Percentiles rank a stretch among this genome's conserved stretches.
These are phyloP conservation scores for Yamadazyma atmosphaerica DNA, from an alignment of 1,139 yeast species.

Conservation along the genomic window DNA sequence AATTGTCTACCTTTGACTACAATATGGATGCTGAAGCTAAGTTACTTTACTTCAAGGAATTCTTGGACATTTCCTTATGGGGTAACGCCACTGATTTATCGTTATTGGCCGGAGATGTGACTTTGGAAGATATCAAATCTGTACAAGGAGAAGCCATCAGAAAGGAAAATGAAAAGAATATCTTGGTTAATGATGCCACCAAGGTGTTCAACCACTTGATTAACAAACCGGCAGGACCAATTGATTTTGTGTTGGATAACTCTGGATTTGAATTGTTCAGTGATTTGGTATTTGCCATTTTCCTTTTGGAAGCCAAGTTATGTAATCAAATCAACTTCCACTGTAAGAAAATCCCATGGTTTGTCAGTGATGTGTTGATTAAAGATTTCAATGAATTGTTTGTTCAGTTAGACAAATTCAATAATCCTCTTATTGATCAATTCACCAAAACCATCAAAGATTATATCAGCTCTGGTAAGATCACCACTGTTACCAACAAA, in stretches of 20 bases:
- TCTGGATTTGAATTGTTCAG: conserved; percentile 95
- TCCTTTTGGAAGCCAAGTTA: conserved; percentile 70
- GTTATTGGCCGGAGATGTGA: conserved; percentile 75
- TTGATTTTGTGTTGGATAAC: conserved; percentile 90
- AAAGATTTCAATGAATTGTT: conserved; percentile 69
- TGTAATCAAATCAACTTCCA: conserved; percentile 71
- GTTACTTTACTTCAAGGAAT: conserved; percentile 66
- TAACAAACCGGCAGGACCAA: conserved; percentile 35
- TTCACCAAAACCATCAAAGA: conserved; percentile 45
- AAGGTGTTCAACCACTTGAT: conserved; percentile 57
- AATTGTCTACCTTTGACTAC: conserved; percentile 52
- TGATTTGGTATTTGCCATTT: conserved; percentile 74
- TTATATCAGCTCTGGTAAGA: conserved; percentile 50
- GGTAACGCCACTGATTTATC: conserved; percentile 97
- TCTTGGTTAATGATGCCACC: conserved; percentile 73
- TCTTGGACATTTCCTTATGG: conserved; percentile 89
- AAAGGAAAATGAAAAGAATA: conserved; percentile 78
- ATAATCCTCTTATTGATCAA: conserved; percentile 34
- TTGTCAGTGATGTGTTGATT: conserved; percentile 93
- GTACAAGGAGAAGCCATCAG: conserved; percentile 90
- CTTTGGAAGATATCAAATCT: conserved; percentile 81
- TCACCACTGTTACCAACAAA: conserved; percentile 60
- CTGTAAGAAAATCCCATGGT: conserved; percentile 93
- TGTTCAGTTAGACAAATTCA: conserved; percentile 61
- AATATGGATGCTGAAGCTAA: conserved; percentile 48